phyloP scores from a whole-genome alignment of 129 eudicot genomes.

The Silybum marianum region DNA sequence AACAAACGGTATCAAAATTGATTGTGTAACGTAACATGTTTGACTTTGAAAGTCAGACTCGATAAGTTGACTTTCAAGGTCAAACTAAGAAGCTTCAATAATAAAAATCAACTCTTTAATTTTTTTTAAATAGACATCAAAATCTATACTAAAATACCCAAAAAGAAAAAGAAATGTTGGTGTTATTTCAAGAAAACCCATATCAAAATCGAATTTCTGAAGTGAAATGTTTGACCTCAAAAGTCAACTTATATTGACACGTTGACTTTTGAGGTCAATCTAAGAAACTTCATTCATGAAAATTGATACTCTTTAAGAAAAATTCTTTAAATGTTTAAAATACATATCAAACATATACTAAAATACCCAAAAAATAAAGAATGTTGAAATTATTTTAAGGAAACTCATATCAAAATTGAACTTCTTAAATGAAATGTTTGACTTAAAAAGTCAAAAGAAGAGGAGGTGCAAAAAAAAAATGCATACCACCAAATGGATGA shows the following conservation, averaged over 20 bases:
- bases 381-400: too few relatives aligned
- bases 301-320: not conserved
- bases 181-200: not conserved
- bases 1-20: not conserved
- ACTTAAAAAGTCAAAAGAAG: constrained; percentile 3
- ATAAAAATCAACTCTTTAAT: too few relatives aligned
- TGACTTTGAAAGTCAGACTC: not conserved
- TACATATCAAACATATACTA: not conserved
- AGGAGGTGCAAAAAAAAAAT: constrained; percentile 17
- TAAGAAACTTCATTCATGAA: not conserved
- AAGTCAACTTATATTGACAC: not conserved
- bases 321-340: not conserved
- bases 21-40: constrained; percentile 9
- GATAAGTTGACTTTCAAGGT: not conserved
- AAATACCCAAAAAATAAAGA: not conserved
- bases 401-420: not conserved
- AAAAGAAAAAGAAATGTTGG: too few relatives aligned
- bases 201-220: not conserved
- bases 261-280: not conserved
- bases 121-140: too few relatives aligned
- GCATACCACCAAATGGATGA: constrained; percentile 21
- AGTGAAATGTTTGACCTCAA: not conserved
- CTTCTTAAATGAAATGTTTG: not conserved
- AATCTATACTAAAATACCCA: not conserved
- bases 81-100: not conserved